phyloP scores from a whole-genome alignment of 106 monocot species.

The Dioscorea dumetorum region DNA sequence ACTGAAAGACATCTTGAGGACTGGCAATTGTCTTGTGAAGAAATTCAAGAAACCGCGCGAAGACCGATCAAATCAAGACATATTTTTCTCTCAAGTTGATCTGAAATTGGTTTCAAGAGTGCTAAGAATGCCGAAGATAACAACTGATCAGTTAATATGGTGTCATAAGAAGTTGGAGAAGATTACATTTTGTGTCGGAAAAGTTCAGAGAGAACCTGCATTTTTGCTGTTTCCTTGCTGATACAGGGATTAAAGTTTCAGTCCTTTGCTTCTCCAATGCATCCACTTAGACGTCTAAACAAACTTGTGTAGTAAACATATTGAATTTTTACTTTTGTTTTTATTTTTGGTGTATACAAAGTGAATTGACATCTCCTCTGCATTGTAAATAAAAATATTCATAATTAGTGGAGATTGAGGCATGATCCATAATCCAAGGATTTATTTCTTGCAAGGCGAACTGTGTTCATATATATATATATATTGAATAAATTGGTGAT shows the following conservation, averaged over 20 bases:
- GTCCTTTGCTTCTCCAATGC: no score
- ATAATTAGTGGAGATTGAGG: no score
- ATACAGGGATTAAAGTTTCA: background rate
- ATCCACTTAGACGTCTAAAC: no score
- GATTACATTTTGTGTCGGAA: slow-evolving; percentile 45
- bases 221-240: slow-evolving; percentile 83
- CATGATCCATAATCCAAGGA: no score
- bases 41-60: slow-evolving; percentile 71
- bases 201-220: slow-evolving; percentile 60
- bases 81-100: slow-evolving; percentile 88
- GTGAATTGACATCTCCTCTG: no score
- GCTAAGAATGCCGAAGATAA: slow-evolving; percentile 56
- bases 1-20: slow-evolving; percentile 58
- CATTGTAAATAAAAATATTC: no score
- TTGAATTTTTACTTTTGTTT: no score
- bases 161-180: slow-evolving; percentile 67
- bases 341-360: no score
- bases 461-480: no score
- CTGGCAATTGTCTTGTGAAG: slow-evolving; percentile 71
- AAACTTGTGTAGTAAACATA: no score
- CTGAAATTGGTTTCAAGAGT: slow-evolving; percentile 71
- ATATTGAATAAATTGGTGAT: no score
- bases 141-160: slow-evolving; percentile 81
- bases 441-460: no score
- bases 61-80: slow-evolving; percentile 44